Evolutionary conservation across 495 filamentous ascomycete species (phyloP).

Genomic region (Lentithecium fluviatile): DNA sequence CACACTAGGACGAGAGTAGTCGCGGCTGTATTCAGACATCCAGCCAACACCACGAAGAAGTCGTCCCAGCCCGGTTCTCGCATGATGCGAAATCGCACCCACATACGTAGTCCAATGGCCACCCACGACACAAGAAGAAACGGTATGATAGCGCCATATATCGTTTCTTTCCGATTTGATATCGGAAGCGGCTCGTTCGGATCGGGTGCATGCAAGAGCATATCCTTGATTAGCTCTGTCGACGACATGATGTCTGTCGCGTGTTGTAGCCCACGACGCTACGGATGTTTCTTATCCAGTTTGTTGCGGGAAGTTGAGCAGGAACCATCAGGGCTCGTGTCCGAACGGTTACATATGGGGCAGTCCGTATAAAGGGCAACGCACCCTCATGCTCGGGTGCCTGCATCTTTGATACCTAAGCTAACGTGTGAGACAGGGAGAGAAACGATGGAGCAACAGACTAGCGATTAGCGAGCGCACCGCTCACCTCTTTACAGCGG

Average conservation of each 20-base stretch:
- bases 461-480: not conserved
- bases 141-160: constrained; percentile 7
- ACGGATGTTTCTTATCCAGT: not conserved
- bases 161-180: constrained; percentile 19
- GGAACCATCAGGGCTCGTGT: not conserved
- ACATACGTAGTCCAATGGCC: constrained; percentile 14
- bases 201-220: constrained; percentile 24
- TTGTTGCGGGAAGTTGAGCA: not conserved
- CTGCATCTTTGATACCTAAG: not conserved
- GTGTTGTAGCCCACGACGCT: not conserved
- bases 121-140: constrained; percentile 21
- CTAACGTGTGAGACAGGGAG: not conserved
- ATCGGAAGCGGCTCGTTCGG: constrained; percentile 18
- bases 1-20: not conserved
- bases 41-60: constrained; percentile 13
- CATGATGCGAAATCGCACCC: constrained; percentile 8
- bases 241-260: constrained; percentile 8
- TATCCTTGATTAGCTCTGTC: constrained; percentile 2
- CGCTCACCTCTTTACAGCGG: not conserved
- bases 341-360: no score
- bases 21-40: constrained; percentile 13
- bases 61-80: constrained; percentile 27
- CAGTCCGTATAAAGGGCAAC: not conserved
- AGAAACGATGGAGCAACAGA: not conserved
- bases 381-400: not conserved